Evolutionary conservation across 371 early-diverging fungal species (phyloP).

Genomic region (Dinochytrium kinnereticum): DNA sequence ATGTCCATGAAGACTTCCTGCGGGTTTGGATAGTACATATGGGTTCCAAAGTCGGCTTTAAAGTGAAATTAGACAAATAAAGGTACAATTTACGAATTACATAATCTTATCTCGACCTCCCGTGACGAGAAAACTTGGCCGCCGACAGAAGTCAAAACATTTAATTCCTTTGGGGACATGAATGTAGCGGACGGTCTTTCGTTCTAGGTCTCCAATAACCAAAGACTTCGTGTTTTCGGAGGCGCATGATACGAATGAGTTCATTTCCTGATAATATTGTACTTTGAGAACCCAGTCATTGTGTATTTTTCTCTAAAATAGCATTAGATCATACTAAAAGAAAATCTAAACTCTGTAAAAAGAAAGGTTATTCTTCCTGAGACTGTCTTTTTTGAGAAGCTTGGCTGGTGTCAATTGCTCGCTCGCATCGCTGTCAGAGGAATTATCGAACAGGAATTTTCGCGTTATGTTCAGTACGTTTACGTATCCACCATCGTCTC

Average conservation of each 20-base stretch:
- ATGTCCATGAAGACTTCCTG: slow-evolving; percentile 58
- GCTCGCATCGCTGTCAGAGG: slow-evolving; percentile 40
- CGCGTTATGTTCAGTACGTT: slow-evolving; percentile 55
- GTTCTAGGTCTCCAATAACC: slow-evolving; percentile 59
- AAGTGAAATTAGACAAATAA: background rate
- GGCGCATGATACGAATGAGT: slow-evolving; percentile 60
- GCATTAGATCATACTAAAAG: background rate
- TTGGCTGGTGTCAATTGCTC: slow-evolving; percentile 52
- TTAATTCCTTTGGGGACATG: slow-evolving; percentile 59
- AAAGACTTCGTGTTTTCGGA: slow-evolving; percentile 49
- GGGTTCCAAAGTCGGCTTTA: slow-evolving; percentile 65
- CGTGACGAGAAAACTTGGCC: slow-evolving; percentile 63
- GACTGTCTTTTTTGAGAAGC: slow-evolving; percentile 47
- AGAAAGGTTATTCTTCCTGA: slow-evolving; percentile 49
- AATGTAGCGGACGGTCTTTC: slow-evolving; percentile 54
- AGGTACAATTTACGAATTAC: slow-evolving; percentile 30
- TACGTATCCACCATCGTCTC: slow-evolving; percentile 64
- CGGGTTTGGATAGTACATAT: slow-evolving; percentile 63
- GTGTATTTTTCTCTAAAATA: slow-evolving; percentile 54
- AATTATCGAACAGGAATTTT: slow-evolving; percentile 51
- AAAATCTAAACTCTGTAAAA: slow-evolving; percentile 36
- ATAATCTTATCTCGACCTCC: slow-evolving; percentile 63
- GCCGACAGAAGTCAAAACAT: slow-evolving; percentile 60
- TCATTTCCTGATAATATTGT: slow-evolving; percentile 60
- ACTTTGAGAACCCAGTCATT: slow-evolving; percentile 62